phyloP scores from a whole-genome alignment of 2,329 filamentous ascomycete species.

The Pyrenochaeta sp. region DNA sequence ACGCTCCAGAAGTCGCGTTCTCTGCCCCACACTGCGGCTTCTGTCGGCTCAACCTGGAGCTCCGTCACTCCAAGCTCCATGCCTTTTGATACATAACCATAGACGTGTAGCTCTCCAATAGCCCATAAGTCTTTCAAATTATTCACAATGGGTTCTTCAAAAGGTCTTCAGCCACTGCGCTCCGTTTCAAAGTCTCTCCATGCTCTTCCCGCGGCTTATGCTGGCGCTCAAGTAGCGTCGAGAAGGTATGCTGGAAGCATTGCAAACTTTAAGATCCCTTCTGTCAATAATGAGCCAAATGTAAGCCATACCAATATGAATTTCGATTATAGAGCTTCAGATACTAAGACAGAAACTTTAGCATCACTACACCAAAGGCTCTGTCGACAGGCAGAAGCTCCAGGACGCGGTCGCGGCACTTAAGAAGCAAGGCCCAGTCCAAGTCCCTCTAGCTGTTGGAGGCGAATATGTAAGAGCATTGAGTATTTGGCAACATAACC shows the following conservation, averaged over 20 bases:
- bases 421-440: slow-evolving; percentile 73
- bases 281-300: slow-evolving; percentile 93
- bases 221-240: slow-evolving; percentile 33
- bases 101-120: slow-evolving; percentile 2
- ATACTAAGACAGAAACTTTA: too few species aligned
- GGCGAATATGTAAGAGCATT: slow-evolving; percentile 73
- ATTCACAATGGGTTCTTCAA: slow-evolving; percentile 44
- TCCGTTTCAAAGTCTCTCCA: slow-evolving; percentile 39
- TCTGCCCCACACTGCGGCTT: slow-evolving; percentile 34
- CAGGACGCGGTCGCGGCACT: slow-evolving; percentile 75
- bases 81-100: slow-evolving; percentile 33
- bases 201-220: slow-evolving; percentile 28
- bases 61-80: slow-evolving; percentile 23
- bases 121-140: not conserved
- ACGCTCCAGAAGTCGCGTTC: slow-evolving; percentile 11
- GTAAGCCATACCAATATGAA: slow-evolving; percentile 70
- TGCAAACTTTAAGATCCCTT: slow-evolving; percentile 87
- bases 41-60: slow-evolving; percentile 28
- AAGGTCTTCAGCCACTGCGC: slow-evolving; percentile 39
- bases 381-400: slow-evolving; percentile 78
- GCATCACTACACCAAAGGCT: slow-evolving; percentile 90
- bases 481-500: not conserved
- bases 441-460: slow-evolving; percentile 83
- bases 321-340: too few species aligned
- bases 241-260: slow-evolving; percentile 64